Conservation (phyloP, 129 eudicot genomes). For the Flaveria ramosissima region DNA sequence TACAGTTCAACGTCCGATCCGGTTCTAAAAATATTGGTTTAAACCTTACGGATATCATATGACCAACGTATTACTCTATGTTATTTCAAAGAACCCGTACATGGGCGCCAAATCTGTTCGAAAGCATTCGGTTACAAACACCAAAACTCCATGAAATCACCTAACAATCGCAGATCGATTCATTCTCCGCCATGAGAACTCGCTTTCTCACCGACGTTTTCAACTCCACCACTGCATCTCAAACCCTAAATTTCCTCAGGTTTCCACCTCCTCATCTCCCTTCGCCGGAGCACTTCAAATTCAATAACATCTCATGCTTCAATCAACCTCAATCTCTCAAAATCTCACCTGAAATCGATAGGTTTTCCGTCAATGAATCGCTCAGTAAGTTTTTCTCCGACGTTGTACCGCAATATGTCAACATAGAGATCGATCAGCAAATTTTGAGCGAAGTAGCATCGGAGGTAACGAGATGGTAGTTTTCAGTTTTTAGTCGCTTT, state of each 20-base stretch:
- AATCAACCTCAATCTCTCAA: slow-evolving; percentile 35
- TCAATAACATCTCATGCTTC: slow-evolving; percentile 36
- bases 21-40: too few relatives aligned
- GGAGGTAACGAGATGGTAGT: slow-evolving; percentile 35
- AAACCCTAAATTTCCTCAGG: slow-evolving; percentile 65
- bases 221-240: slow-evolving; percentile 46
- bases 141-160: too few relatives aligned
- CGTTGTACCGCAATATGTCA: slow-evolving; percentile 56
- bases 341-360: slow-evolving; percentile 39
- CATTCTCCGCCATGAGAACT: slow-evolving; percentile 62
- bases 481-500: not conserved
- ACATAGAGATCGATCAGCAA: slow-evolving; percentile 28
- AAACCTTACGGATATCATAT: too few relatives aligned
- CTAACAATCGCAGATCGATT: slow-evolving; percentile 1
- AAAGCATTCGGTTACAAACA: slow-evolving; percentile 2
- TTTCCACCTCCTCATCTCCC: slow-evolving; percentile 60
- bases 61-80: too few relatives aligned
- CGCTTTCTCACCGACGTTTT: slow-evolving; percentile 58
- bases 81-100: not conserved
- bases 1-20: too few relatives aligned
- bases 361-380: slow-evolving; percentile 48
- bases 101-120: slow-evolving; percentile 7
- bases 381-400: slow-evolving; percentile 64
- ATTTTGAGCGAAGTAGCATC: slow-evolving; percentile 27
- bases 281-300: slow-evolving; percentile 34